Conservation (phyloP, 768 basidiomycete genomes). For the Tulasnella sp. region DNA sequence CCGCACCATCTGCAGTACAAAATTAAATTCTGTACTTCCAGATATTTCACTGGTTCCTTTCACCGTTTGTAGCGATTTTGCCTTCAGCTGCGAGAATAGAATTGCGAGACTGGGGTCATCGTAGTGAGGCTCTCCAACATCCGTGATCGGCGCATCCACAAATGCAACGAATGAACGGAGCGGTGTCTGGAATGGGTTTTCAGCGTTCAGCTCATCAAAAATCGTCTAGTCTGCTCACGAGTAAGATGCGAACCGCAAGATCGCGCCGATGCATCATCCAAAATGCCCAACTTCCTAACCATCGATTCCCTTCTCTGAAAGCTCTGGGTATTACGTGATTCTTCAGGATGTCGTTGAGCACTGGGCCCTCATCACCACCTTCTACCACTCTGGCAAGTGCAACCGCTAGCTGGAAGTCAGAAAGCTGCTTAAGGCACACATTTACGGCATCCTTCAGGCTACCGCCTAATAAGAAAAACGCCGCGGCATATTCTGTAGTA, state of each 20-base stretch:
- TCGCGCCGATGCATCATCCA: slow-evolving; percentile 84
- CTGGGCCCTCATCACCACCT: slow-evolving; percentile 64
- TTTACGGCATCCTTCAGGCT: slow-evolving; percentile 82
- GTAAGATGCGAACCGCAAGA: slow-evolving; percentile 74
- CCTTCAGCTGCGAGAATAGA: slow-evolving; percentile 77
- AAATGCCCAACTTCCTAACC: slow-evolving; percentile 92
- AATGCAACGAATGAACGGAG: slow-evolving; percentile 55
- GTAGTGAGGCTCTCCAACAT: slow-evolving; percentile 75
- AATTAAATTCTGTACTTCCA: slow-evolving; percentile 80
- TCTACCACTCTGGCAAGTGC: slow-evolving; percentile 78
- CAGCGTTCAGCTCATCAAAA: neutral
- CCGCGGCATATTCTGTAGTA: slow-evolving; percentile 82
- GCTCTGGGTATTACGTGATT: slow-evolving; percentile 70
- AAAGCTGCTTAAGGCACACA: slow-evolving; percentile 75
- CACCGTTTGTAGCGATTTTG: slow-evolving; percentile 83
- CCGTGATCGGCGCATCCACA: slow-evolving; percentile 39
- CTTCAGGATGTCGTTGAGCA: slow-evolving; percentile 58
- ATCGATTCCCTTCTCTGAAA: slow-evolving; percentile 77
- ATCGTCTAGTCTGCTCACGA: slow-evolving; percentile 53
- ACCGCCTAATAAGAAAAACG: slow-evolving; percentile 89
- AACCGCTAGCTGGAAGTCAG: slow-evolving; percentile 83
- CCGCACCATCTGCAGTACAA: slow-evolving; percentile 86
- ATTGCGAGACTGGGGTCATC: slow-evolving; percentile 90
- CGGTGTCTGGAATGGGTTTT: slow-evolving; percentile 31
- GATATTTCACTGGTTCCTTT: slow-evolving; percentile 88